phyloP scores from a whole-genome alignment of 805 yeast species.

The Ogataea dorogensis region DNA sequence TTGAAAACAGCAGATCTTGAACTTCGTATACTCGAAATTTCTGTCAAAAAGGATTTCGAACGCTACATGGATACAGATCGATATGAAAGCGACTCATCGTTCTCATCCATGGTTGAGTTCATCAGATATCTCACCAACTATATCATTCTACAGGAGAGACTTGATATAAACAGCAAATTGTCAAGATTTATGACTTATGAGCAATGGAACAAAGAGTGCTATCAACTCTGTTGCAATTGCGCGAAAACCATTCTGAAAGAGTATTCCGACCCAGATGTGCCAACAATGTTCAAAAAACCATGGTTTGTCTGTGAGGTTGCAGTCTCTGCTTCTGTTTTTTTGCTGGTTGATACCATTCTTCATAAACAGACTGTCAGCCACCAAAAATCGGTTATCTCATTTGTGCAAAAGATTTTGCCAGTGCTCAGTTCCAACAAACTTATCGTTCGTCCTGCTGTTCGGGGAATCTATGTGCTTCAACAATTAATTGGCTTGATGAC shows the following conservation, averaged over 20 bases:
- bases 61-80: constrained; percentile 20
- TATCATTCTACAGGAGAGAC: constrained; percentile 23
- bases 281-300: constrained; percentile 23
- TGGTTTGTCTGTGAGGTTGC: constrained; percentile 27
- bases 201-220: constrained; percentile 25
- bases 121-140: constrained; percentile 19
- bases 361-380: constrained; percentile 21
- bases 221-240: constrained; percentile 23
- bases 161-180: constrained; percentile 32
- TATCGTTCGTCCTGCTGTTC: constrained; percentile 29
- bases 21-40: constrained; percentile 25
- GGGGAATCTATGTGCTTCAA: constrained; percentile 32
- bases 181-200: constrained; percentile 26
- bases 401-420: constrained; percentile 20
- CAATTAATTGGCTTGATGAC: constrained; percentile 22
- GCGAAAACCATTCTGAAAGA: constrained; percentile 20
- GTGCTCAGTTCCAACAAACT: constrained; percentile 25
- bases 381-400: constrained; percentile 15
- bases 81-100: constrained; percentile 14
- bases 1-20: constrained; percentile 29
- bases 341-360: constrained; percentile 30
- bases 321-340: constrained; percentile 28
- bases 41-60: constrained; percentile 22
- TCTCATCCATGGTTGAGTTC: constrained; percentile 16
- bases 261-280: constrained; percentile 18